These are phyloP conservation scores for Penicillium fimorum DNA, from an alignment of 495 filamentous ascomycete genomes.

Conservation along the genomic window DNA sequence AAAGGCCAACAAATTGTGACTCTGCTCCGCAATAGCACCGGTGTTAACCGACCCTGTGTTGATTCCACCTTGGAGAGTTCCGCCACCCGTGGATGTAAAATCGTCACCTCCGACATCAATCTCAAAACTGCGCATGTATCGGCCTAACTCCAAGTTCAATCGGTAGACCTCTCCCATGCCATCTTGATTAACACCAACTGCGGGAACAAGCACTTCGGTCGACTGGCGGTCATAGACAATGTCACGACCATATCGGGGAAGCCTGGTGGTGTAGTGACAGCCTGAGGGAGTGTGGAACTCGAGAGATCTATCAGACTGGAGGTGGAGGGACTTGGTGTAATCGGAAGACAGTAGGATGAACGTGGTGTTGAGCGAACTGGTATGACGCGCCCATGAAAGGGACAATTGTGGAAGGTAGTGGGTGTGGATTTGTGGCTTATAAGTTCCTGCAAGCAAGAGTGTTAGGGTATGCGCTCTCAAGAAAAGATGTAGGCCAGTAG, in stretches of 20 bases:
- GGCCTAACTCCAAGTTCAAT: constrained; percentile 83
- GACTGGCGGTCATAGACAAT: constrained; percentile 80
- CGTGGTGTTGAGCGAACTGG: constrained; percentile 87
- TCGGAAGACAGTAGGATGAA: constrained; percentile 91
- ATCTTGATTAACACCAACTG: constrained; percentile 82
- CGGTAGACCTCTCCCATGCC: constrained; percentile 89
- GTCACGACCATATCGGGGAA: constrained; percentile 91
- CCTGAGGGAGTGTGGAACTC: constrained; percentile 93
- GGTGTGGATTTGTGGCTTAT: constrained; percentile 96
- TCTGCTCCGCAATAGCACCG: constrained; percentile 83
- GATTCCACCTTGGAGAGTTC: constrained; percentile 79
- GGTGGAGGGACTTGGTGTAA: constrained; percentile 90
- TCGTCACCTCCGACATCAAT: constrained; percentile 87
- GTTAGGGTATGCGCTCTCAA: constrained; percentile 18
- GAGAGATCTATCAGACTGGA: constrained; percentile 86
- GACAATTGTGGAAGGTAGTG: constrained; percentile 93
- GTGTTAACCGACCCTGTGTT: constrained; percentile 82
- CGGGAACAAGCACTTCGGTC: constrained; percentile 81
- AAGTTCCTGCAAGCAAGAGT: constrained; percentile 53
- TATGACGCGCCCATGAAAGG: constrained; percentile 89
- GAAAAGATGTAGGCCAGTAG: background rate
- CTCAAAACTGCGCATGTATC: constrained; percentile 80
- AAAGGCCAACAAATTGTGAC: constrained; percentile 89
- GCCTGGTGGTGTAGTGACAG: constrained; percentile 79
- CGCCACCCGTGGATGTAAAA: constrained; percentile 56